Evolutionary conservation across 257 asterid species (phyloP).

Genomic region (Ehretia macrophylla): DNA sequence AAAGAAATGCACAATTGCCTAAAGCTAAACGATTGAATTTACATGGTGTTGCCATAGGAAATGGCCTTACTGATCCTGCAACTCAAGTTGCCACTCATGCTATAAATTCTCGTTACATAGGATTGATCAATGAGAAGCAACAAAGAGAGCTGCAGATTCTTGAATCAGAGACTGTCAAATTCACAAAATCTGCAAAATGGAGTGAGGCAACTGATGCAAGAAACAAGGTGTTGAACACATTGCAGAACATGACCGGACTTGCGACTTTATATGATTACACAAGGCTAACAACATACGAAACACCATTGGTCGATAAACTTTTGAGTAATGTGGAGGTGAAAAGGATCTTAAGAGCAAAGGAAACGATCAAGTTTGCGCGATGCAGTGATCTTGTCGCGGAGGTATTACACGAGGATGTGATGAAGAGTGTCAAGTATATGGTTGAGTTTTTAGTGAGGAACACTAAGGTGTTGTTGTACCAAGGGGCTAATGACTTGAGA

Average conservation of each 20-base stretch:
- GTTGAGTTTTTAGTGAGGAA: conserved; percentile 57
- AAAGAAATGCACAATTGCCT: conserved; percentile 38
- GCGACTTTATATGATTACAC: conserved; percentile 63
- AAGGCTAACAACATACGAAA: conserved; percentile 56
- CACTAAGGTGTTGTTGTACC: conserved; percentile 62
- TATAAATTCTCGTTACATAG: conserved; percentile 37
- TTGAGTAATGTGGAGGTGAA: conserved; percentile 48
- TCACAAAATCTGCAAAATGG: conserved; percentile 43
- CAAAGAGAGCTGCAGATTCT: conserved; percentile 39
- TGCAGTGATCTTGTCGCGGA: conserved; percentile 53
- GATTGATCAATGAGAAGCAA: conserved; percentile 65
- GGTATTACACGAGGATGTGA: conserved; percentile 57
- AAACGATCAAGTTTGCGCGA: conserved; percentile 24
- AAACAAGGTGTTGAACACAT: conserved; percentile 20
- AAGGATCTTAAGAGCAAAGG: conserved; percentile 49
- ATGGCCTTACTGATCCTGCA: conserved; percentile 83
- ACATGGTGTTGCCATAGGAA: conserved; percentile 74
- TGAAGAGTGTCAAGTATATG: conserved; percentile 79
- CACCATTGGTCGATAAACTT: conserved; percentile 40
- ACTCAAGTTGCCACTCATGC: conserved; percentile 71
- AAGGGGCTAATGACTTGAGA: conserved; percentile 69
- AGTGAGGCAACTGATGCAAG: conserved; percentile 50
- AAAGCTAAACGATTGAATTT: conserved; percentile 33
- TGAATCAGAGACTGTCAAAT: conserved; percentile 32
- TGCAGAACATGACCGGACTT: conserved; percentile 65